Conservation (phyloP, 495 filamentous ascomycete genomes). For the Podospora tetraspora region DNA sequence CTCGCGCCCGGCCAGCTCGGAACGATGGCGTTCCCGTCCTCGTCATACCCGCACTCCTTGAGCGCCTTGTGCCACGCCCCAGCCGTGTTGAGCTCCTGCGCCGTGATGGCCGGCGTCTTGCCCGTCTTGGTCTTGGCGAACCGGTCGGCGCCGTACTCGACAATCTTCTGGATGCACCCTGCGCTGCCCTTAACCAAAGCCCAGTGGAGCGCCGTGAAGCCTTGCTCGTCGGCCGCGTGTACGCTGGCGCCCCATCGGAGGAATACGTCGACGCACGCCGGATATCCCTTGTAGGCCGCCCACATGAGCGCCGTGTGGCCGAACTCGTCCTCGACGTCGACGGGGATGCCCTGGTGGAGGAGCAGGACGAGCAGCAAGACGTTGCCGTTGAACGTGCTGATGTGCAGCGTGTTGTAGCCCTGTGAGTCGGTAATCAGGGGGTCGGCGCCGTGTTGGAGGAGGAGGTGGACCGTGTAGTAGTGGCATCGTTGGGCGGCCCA, state of each 20-base stretch:
- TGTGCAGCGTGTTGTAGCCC: slow-evolving; percentile 94
- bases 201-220: slow-evolving; percentile 94
- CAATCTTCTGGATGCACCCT: slow-evolving; percentile 78
- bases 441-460: slow-evolving; percentile 84
- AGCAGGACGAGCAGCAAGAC: slow-evolving; percentile 81
- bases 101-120: slow-evolving; percentile 78
- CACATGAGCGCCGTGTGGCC: slow-evolving; percentile 96
- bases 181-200: slow-evolving; percentile 86
- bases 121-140: slow-evolving; percentile 81
- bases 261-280: slow-evolving; percentile 85
- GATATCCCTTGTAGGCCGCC: slow-evolving; percentile 95
- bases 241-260: slow-evolving; percentile 93
- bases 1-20: slow-evolving; percentile 53
- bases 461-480: slow-evolving; percentile 69
- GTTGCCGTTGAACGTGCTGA: slow-evolving; percentile 95
- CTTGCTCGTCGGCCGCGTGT: slow-evolving; percentile 81
- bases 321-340: slow-evolving; percentile 81
- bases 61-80: slow-evolving; percentile 80
- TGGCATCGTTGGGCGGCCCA: slow-evolving; percentile 95
- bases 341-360: slow-evolving; percentile 86
- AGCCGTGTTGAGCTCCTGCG: slow-evolving; percentile 81
- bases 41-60: slow-evolving; percentile 75
- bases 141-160: slow-evolving; percentile 91
- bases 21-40: slow-evolving; percentile 63
- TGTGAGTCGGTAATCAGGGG: slow-evolving; percentile 83